Evolutionary conservation across 2,329 filamentous ascomycete species (phyloP).

Genomic region (Tricladium varicosporioides): DNA sequence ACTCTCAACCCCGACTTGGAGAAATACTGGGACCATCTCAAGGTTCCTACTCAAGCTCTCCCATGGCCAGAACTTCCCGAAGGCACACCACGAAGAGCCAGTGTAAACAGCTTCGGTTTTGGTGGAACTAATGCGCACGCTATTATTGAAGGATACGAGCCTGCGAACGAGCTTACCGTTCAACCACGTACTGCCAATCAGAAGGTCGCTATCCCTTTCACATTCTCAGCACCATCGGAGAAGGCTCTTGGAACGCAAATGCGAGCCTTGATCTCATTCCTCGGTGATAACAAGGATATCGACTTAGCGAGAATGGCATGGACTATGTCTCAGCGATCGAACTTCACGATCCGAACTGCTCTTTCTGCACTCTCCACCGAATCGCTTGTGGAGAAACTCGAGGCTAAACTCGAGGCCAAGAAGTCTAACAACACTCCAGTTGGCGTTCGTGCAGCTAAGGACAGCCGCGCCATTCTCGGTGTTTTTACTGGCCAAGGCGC

Average conservation of each 20-base stretch:
- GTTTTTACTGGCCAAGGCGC: slow-evolving; percentile 29
- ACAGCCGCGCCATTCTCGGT: slow-evolving; percentile 7
- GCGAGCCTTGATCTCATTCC: background rate
- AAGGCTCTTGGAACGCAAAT: background rate
- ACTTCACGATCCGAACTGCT: background rate
- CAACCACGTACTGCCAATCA: background rate
- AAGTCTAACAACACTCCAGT: background rate
- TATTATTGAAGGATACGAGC: slow-evolving; percentile 37
- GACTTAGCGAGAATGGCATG: background rate
- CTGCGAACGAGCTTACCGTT: background rate
- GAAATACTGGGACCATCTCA: slow-evolving; percentile 13
- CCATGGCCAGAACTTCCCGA: slow-evolving; percentile 18
- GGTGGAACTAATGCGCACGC: slow-evolving; percentile 48
- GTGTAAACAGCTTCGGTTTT: slow-evolving; percentile 40
- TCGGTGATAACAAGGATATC: background rate
- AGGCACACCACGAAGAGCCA: slow-evolving; percentile 14
- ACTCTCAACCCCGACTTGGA: slow-evolving; percentile 36
- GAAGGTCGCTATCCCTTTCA: slow-evolving; percentile 9
- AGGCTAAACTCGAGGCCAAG: slow-evolving; percentile 1
- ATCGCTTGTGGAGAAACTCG: slow-evolving; percentile 6
- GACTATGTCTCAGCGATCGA: background rate
- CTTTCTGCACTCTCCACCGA: background rate
- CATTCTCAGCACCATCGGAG: slow-evolving; percentile 20
- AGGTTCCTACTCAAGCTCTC: background rate
- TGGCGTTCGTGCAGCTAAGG: slow-evolving; percentile 4